Conservation (phyloP, 129 eudicot genomes). For the Chrysanthemum seticuspe region DNA sequence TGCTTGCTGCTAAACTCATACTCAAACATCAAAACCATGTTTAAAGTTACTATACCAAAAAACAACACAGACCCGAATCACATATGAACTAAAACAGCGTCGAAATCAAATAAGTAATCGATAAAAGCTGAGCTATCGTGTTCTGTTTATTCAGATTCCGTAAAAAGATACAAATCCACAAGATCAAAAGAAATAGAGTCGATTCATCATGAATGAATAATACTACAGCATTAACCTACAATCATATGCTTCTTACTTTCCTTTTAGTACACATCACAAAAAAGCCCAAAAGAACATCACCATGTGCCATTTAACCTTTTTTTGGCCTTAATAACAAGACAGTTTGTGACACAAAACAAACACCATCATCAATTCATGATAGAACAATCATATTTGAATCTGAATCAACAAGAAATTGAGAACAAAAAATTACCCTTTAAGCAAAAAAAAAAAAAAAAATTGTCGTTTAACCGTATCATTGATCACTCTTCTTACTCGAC, state of each 20-base stretch:
- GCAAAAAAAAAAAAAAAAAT: constrained; percentile 18
- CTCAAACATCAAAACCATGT: background rate
- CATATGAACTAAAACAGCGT: background rate
- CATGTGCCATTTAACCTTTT: constrained; percentile 15
- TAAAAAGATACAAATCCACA: constrained; percentile 49
- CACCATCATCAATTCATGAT: constrained; percentile 8
- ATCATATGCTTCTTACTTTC: constrained; percentile 32
- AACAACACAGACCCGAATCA: background rate
- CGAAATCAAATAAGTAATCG: constrained; percentile 16
- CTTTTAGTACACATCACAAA: constrained; percentile 44
- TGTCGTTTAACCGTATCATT: constrained; percentile 31
- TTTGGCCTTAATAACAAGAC: constrained; percentile 39
- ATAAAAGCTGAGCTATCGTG: constrained; percentile 26
- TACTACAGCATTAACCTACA: constrained; percentile 62
- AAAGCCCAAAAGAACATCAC: constrained; percentile 31
- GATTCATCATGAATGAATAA: constrained; percentile 38
- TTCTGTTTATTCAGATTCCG: constrained; percentile 44
- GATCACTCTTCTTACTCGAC: constrained; percentile 55
- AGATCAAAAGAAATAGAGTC: constrained; percentile 41
- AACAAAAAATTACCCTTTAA: constrained; percentile 16
- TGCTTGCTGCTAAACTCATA: background rate
- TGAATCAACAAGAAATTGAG: constrained; percentile 55
- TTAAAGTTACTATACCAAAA: background rate
- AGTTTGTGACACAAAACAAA: constrained; percentile 22
- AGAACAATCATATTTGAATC: constrained; percentile 45